Evolutionary conservation across 2,329 filamentous ascomycete genomes (phyloP), one percentile per base, ranked within the genome.

Genomic region (Tolypocladium ovalisporum): DNA sequence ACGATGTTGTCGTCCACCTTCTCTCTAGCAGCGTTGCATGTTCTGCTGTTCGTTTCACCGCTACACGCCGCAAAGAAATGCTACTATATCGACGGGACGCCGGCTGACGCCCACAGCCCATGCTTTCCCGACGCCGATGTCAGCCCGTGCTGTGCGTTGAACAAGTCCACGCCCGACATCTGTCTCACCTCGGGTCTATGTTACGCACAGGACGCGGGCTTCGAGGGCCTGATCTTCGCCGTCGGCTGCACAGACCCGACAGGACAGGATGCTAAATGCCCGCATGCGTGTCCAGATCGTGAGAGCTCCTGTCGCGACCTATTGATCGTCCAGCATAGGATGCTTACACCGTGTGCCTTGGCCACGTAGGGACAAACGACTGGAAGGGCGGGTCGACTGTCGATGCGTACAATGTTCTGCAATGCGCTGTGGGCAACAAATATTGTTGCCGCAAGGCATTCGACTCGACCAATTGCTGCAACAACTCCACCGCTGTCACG

Each of bases 31-130:
- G 54, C 15, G 39, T 42, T 55, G 32, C 19, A 34, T 29, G 27
- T 36, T 19, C 52, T 49, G 2, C 12, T 32, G 7, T 35, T 53
- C 17, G 49, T n/a, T 34, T 37, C 42, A 29, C 32, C 54, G 24
- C 22, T 55, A 17, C 47, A 17, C 15, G 47, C 44, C 4, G 53
- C 37, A 8, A 53, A 52, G 32, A 52, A 96, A 39, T 65, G 61
- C 54, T 63, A 64, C 36, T 39, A 37, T 2, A 27, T 63, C 27
- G 59, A 59, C 29, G 62, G 62, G 2, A 29, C 51, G 13, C 19
- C 56, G 22, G 56, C 58, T 24, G 3, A 17, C 3, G 56, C 32
- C 8, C 55, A 42, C 8, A 36, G 7, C 24, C 60, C 64, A 3
- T 65, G 63, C 53, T 49, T 63, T n/a, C 53, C 64, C 24, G 39